These are phyloP conservation scores for Diddensiella santjacobensis DNA, from an alignment of 805 yeast genomes.

Conservation along the genomic window DNA sequence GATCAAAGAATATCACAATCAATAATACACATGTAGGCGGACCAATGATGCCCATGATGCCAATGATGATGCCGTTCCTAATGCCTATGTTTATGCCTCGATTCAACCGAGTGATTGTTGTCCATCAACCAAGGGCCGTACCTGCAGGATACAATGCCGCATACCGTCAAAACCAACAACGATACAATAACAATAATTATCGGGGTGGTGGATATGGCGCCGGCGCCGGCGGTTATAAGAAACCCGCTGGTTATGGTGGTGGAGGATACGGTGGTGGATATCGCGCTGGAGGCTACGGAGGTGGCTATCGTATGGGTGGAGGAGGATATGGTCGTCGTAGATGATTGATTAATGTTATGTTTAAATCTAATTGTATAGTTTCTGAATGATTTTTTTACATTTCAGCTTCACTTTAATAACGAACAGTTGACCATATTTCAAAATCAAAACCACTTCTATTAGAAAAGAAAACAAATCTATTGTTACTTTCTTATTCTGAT, in stretches of 20 bases:
- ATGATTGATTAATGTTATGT: too few relatives aligned
- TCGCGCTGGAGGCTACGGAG: constrained; percentile 1
- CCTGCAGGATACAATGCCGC: constrained; percentile 3
- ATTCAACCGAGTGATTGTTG: background rate
- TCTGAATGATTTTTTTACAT: too few relatives aligned
- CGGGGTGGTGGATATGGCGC: constrained; percentile 1
- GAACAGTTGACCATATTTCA: too few relatives aligned
- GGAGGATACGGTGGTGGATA: constrained; percentile 7
- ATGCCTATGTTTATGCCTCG: constrained; percentile 8
- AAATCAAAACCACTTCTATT: too few relatives aligned
- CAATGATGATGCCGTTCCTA: constrained; percentile 8
- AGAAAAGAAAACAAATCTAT: too few relatives aligned
- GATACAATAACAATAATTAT: background rate
- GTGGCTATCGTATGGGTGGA: constrained; percentile 2
- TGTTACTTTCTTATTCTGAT: too few relatives aligned
- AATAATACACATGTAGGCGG: background rate
- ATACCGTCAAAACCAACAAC: background rate
- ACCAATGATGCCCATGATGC: constrained; percentile 3
- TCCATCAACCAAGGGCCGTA: background rate
- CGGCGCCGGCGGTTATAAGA: background rate
- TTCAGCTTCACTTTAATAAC: too few relatives aligned
- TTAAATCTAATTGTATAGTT: too few relatives aligned
- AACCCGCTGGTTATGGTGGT: background rate
- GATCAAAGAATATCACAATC: constrained; percentile 1
- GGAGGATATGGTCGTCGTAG: constrained; percentile 1